Base-by-base conservation (phyloP, 108 stramenopile genomes). In the Cyclotella baltica region DNA sequence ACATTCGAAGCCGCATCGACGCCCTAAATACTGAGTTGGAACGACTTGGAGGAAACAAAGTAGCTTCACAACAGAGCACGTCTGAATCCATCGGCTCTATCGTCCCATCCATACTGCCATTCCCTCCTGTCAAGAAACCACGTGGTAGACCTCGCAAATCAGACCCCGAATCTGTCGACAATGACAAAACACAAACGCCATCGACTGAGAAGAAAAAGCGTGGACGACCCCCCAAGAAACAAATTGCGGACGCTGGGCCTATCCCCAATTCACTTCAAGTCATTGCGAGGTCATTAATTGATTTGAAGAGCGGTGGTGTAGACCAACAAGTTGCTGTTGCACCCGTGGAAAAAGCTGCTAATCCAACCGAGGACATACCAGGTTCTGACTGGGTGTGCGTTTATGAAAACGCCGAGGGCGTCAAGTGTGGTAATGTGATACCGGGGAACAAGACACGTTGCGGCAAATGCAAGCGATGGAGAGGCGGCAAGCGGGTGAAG, bases 391-490 rank as follows among this genome's bases (percentile, higher is more conserved):
- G n/a, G n/a, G n/a, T n/a, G n/a, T n/a, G n/a, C n/a, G n/a, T n/a
- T n/a, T n/a, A n/a, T n/a, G n/a, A n/a, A n/a, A n/a, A n/a, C n/a
- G n/a, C 66, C 43, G 3, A 35, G 28, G 15, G n/a, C 50, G 20
- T 36, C 47, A 30, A 70, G 51, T 79, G 78, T 37, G 71, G 71
- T 2, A 33, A 66, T 36, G 0, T 63, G 2, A 59, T 79, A 25
- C 22, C 67, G 9, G 48, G 37, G 15, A 65, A 23, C 28, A 66
- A 69, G 51, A 27, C 59, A 27, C 70, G 78, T 23, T 79, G 78
- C 37, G 78, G 78, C 23, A 65, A 59, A 36, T 79, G 78, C 59
- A 63, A 58, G 2, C 63, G 71, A 31, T 72, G 78, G 78, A 50
- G 62, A 47, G 78, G 56, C 28, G 78, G 78, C 3, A 72, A 79